A percentile compares a stretch with the other conserved stretches of the same genome.
Conservation (phyloP, 106 monocot genomes). For the Dendrobium nobile region DNA sequence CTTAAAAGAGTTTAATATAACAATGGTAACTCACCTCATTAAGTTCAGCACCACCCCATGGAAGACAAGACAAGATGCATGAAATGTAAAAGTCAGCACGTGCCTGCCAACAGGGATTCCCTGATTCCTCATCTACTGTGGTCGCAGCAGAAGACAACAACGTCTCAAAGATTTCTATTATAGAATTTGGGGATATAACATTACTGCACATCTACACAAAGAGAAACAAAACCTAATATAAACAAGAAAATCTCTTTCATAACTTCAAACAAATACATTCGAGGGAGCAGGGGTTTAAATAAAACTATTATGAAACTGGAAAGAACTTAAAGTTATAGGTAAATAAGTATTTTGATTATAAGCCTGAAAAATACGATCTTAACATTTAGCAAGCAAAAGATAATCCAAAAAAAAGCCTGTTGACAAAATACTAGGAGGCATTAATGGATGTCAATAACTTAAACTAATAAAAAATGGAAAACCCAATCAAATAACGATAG, state of each 20-base stretch:
- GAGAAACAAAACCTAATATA: slow-evolving; percentile 1
- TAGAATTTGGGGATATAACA: slow-evolving; percentile 60
- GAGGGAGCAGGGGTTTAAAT: neutral
- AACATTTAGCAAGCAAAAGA: neutral
- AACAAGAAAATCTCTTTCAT: neutral
- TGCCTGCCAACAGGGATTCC: slow-evolving; percentile 88
- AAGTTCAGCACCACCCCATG: slow-evolving; percentile 90
- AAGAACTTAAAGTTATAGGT: neutral
- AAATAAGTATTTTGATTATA: neutral
- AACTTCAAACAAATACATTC: neutral
- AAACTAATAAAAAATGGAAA: neutral
- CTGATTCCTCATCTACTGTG: slow-evolving; percentile 68
- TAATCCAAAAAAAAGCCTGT: neutral
- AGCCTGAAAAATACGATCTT: neutral
- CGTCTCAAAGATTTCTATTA: slow-evolving; percentile 71
- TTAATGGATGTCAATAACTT: neutral
- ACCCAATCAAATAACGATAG: neutral
- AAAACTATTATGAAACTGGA: slow-evolving; percentile 1
- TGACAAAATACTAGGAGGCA: neutral
- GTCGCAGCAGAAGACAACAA: slow-evolving; percentile 88
- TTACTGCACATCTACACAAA: slow-evolving; percentile 83
- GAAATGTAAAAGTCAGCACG: slow-evolving; percentile 84
- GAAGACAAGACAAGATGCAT: slow-evolving; percentile 82
- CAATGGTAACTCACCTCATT: slow-evolving; percentile 49
- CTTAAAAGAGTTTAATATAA: neutral